Conservation (phyloP, 2,329 filamentous ascomycete genomes). For the Diatrype stigma region DNA sequence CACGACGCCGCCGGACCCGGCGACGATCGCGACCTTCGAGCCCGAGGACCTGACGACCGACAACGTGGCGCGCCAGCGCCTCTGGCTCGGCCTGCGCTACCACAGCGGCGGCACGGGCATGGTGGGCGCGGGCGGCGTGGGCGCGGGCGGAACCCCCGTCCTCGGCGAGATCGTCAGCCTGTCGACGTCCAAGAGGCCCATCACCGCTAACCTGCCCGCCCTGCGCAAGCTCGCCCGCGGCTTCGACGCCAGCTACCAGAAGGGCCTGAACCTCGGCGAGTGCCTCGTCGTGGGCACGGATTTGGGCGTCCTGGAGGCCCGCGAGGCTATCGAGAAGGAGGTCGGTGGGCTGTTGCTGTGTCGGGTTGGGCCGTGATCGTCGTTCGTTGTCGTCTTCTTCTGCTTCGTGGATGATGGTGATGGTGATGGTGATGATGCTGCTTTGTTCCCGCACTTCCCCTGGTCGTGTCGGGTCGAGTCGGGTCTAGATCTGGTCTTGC, state of each 20-base stretch:
- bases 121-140: too few relatives aligned
- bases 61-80: constrained; percentile 69
- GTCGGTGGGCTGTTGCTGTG: constrained; percentile 78
- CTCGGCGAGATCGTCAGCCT: constrained; percentile 63
- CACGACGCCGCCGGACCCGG: constrained; percentile 46
- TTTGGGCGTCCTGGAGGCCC: constrained; percentile 70
- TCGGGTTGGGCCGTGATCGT: constrained; percentile 47
- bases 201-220: constrained; percentile 60
- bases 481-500: too few relatives aligned
- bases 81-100: constrained; percentile 90
- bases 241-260: constrained; percentile 55
- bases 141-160: constrained; percentile 76
- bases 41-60: constrained; percentile 58
- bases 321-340: constrained; percentile 77
- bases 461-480: too few relatives aligned
- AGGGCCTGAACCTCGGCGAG: constrained; percentile 73
- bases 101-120: constrained; percentile 80
- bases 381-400: too few relatives aligned
- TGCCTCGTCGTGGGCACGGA: constrained; percentile 77
- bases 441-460: too few relatives aligned
- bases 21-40: constrained; percentile 39
- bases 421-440: too few relatives aligned
- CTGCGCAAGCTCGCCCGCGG: constrained; percentile 67
- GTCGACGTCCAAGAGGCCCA: constrained; percentile 68
- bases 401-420: background rate